These are phyloP conservation scores for Mollisia scopiformis DNA, from an alignment of 2,329 filamentous ascomycete genomes.

Conservation along the genomic window DNA sequence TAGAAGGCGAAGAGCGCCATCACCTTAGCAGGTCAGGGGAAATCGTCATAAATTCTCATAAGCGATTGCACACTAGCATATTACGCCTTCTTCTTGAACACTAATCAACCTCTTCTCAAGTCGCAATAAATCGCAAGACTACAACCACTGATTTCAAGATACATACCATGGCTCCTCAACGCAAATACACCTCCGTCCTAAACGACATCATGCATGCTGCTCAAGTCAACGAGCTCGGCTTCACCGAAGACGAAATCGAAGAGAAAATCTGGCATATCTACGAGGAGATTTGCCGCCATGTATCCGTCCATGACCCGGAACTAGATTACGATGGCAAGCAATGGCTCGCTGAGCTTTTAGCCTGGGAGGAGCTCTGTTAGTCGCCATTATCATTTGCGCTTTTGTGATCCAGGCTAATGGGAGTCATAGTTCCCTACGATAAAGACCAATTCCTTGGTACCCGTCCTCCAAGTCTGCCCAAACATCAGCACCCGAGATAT, in stretches of 20 bases:
- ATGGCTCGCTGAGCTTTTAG: not conserved
- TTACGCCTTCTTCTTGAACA: too few relatives aligned
- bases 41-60: too few relatives aligned
- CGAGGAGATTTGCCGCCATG: not conserved
- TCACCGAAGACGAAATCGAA: not conserved
- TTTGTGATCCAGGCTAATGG: too few relatives aligned
- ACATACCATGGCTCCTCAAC: too few relatives aligned
- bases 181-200: not conserved
- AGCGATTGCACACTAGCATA: too few relatives aligned
- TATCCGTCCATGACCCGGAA: not conserved
- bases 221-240: not conserved
- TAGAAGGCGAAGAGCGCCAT: too few relatives aligned
- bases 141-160: too few relatives aligned
- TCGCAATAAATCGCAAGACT: too few relatives aligned
- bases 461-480: not conserved
- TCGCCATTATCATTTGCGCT: not conserved
- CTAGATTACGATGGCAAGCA: not conserved
- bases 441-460: not conserved
- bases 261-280: not conserved
- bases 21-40: too few relatives aligned
- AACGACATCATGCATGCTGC: not conserved
- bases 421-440: not conserved
- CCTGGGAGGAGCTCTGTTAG: not conserved
- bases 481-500: not conserved
- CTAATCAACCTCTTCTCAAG: too few relatives aligned